phyloP scores from a whole-genome alignment of 495 filamentous ascomycete genomes.

The Talaromyces wortmannii region DNA sequence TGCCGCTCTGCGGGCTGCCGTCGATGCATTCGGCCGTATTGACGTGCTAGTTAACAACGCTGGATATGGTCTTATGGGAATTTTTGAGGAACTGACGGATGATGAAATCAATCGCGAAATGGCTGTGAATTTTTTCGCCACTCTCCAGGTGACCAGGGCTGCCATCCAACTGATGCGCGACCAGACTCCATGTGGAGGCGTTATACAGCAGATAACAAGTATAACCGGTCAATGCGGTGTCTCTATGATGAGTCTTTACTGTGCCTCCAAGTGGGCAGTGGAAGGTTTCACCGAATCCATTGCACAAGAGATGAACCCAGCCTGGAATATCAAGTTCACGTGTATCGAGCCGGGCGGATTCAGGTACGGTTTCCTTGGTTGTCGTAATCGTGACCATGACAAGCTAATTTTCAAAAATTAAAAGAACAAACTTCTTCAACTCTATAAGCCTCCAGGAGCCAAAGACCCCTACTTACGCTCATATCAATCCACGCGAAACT shows the following conservation, averaged over 20 bases:
- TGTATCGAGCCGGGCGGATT: slow-evolving; percentile 15
- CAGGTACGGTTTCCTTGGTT: slow-evolving; percentile 1
- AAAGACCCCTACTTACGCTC: too few species aligned
- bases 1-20: slow-evolving; percentile 24
- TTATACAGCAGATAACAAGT: slow-evolving; percentile 38
- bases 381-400: too few species aligned
- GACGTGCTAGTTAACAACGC: slow-evolving; percentile 55
- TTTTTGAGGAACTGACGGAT: slow-evolving; percentile 35
- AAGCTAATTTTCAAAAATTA: too few species aligned
- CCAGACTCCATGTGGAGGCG: slow-evolving; percentile 25
- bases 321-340: slow-evolving; percentile 31
- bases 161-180: slow-evolving; percentile 32
- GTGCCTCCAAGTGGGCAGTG: slow-evolving; percentile 30
- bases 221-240: slow-evolving; percentile 32
- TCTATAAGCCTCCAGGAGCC: too few species aligned
- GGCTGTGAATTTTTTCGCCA: slow-evolving; percentile 48
- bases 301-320: slow-evolving; percentile 33
- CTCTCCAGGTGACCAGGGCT: slow-evolving; percentile 27
- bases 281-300: slow-evolving; percentile 35
- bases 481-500: neutral
- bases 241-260: slow-evolving; percentile 28
- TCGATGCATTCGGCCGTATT: slow-evolving; percentile 35
- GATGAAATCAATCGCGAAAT: slow-evolving; percentile 28
- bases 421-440: too few species aligned
- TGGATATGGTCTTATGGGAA: slow-evolving; percentile 39